Evolutionary conservation across 2,329 filamentous ascomycete genomes (phyloP).

Genomic region (Colletotrichum gigasporum): DNA sequence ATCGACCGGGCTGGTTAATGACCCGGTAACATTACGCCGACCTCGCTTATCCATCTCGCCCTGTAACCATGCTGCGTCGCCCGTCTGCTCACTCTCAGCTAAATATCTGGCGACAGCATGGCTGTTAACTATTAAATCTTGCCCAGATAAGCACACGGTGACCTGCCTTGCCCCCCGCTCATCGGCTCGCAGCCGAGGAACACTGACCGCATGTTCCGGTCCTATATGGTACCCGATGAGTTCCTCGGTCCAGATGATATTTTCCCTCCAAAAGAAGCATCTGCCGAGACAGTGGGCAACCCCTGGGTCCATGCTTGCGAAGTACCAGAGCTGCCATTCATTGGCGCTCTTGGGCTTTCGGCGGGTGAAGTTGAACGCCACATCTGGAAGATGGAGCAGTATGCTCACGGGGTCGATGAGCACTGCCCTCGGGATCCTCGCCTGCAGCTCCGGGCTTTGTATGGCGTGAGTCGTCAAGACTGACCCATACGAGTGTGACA

Average conservation of each 20-base stretch:
- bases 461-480: slow-evolving; percentile 66
- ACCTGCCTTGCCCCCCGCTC: slow-evolving; percentile 46
- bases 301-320: slow-evolving; percentile 73
- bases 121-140: slow-evolving; percentile 73
- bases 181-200: slow-evolving; percentile 7
- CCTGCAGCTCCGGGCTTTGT: slow-evolving; percentile 44
- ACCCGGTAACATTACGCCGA: slow-evolving; percentile 23
- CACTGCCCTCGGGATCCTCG: slow-evolving; percentile 56
- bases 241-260: slow-evolving; percentile 76
- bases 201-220: slow-evolving; percentile 8
- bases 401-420: slow-evolving; percentile 70
- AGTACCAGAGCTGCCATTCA: slow-evolving; percentile 77
- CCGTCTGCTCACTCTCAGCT: slow-evolving; percentile 21
- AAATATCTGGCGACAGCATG: slow-evolving; percentile 67
- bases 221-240: slow-evolving; percentile 44
- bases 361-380: slow-evolving; percentile 69
- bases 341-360: slow-evolving; percentile 65
- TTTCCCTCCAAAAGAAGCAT: slow-evolving; percentile 78
- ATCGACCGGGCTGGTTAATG: background rate
- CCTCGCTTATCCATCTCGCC: slow-evolving; percentile 30
- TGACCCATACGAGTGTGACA: slow-evolving; percentile 66
- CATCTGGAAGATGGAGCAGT: slow-evolving; percentile 68
- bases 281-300: slow-evolving; percentile 71
- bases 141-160: slow-evolving; percentile 66
- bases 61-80: slow-evolving; percentile 29